Evolutionary conservation across 148 eudicot species (phyloP).

Genomic region (Agrostemma githago): DNA sequence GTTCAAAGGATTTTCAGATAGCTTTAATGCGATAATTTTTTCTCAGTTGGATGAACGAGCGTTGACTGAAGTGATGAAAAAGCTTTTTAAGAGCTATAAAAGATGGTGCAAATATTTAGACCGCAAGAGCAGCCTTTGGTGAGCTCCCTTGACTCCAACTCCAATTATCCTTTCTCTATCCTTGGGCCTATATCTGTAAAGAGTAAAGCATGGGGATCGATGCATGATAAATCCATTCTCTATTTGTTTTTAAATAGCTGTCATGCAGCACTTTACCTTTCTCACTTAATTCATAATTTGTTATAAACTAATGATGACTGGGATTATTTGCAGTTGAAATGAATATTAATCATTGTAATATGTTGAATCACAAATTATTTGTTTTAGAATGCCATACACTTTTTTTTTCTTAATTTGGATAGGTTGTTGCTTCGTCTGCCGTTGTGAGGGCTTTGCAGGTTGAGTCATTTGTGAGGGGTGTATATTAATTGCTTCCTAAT

Average conservation of each 20-base stretch:
- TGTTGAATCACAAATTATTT: background rate
- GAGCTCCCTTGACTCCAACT: constrained; percentile 27
- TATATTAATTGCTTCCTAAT: background rate
- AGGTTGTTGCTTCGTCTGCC: background rate
- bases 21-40: constrained; percentile 10
- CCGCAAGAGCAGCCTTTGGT: constrained; percentile 99
- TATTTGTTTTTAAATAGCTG: background rate
- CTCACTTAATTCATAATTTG: background rate
- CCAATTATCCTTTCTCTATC: background rate
- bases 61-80: constrained; percentile 91
- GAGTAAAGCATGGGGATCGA: background rate
- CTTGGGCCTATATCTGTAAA: background rate
- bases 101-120: constrained; percentile 99
- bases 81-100: constrained; percentile 95
- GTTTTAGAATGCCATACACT: background rate
- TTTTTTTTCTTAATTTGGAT: background rate
- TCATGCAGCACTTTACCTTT: background rate
- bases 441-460: background rate
- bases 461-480: background rate
- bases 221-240: background rate
- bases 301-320: background rate
- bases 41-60: constrained; percentile 94
- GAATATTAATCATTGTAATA: background rate
- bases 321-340: background rate
- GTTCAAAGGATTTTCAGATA: background rate